phyloP scores from a whole-genome alignment of 1,139 yeast genomes.

The Protomyces inouyei region DNA sequence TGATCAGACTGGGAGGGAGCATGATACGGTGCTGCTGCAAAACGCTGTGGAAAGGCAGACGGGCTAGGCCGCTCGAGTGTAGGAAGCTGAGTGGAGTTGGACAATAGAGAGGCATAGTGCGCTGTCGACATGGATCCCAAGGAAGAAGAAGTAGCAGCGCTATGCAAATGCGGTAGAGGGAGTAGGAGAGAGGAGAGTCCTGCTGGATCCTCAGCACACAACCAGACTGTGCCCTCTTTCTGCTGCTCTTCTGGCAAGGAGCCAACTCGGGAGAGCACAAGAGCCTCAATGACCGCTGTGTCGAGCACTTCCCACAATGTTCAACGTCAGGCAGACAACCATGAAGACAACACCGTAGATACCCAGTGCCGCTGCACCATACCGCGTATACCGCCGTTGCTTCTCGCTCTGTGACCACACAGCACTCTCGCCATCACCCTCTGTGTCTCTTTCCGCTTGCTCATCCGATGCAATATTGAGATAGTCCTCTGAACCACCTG shows the following conservation, averaged over 20 bases:
- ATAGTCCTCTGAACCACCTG: slow-evolving; percentile 10
- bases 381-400: slow-evolving; percentile 42
- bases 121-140: neutral
- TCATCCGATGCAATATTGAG: slow-evolving; percentile 6
- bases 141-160: no score
- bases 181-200: no score
- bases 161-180: no score
- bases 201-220: no score
- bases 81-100: neutral
- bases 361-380: slow-evolving; percentile 56
- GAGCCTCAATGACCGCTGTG: neutral
- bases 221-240: no score
- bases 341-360: slow-evolving; percentile 76
- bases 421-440: slow-evolving; percentile 5
- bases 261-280: no score
- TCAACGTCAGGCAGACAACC: slow-evolving; percentile 56
- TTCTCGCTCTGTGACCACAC: slow-evolving; percentile 24
- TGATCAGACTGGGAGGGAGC: neutral
- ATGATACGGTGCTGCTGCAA: neutral
- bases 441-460: neutral
- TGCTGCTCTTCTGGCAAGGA: no score
- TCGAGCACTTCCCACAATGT: slow-evolving; percentile 11
- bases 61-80: neutral
- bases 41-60: neutral
- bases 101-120: neutral